A percentile compares a stretch with the other conserved stretches of the same genome.
Evolutionary conservation across 2,329 filamentous ascomycete genomes (phyloP).

Genomic region (Esteya vermicola): DNA sequence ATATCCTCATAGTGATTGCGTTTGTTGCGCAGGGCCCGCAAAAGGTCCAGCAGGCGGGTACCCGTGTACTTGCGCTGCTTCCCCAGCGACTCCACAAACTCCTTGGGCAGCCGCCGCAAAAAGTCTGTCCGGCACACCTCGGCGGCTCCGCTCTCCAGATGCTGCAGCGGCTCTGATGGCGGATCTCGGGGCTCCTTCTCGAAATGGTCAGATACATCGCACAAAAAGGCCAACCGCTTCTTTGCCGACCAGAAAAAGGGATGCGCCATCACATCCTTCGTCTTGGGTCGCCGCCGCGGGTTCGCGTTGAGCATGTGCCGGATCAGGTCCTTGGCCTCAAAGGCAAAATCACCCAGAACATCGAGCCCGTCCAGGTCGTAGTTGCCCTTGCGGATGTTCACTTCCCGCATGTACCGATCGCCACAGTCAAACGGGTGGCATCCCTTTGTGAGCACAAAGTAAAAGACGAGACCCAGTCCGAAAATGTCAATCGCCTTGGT

Average conservation of each 20-base stretch:
- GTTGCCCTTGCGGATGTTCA: slow-evolving; percentile 88
- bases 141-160: slow-evolving; percentile 39
- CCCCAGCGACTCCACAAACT: slow-evolving; percentile 78
- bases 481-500: slow-evolving; percentile 97
- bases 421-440: slow-evolving; percentile 89
- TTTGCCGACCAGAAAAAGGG: slow-evolving; percentile 94
- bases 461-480: slow-evolving; percentile 93
- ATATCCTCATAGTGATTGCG: slow-evolving; percentile 97
- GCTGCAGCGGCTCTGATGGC: slow-evolving; percentile 51
- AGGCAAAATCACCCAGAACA: slow-evolving; percentile 66
- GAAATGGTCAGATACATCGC: slow-evolving; percentile 91
- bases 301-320: slow-evolving; percentile 55
- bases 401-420: slow-evolving; percentile 87
- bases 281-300: slow-evolving; percentile 49
- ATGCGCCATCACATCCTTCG: slow-evolving; percentile 71
- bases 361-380: slow-evolving; percentile 59
- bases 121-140: slow-evolving; percentile 59
- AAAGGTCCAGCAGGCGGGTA: slow-evolving; percentile 64
- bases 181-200: slow-evolving; percentile 83
- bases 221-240: slow-evolving; percentile 83
- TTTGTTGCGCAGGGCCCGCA: slow-evolving; percentile 87
- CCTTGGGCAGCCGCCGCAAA: slow-evolving; percentile 56
- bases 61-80: slow-evolving; percentile 95
- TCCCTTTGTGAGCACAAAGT: slow-evolving; percentile 91
- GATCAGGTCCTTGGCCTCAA: slow-evolving; percentile 80